Percentiles rank a stretch among this genome's conserved stretches.
Conservation (phyloP, 768 basidiomycete species). For the Coprinopsis marcescibilis region DNA sequence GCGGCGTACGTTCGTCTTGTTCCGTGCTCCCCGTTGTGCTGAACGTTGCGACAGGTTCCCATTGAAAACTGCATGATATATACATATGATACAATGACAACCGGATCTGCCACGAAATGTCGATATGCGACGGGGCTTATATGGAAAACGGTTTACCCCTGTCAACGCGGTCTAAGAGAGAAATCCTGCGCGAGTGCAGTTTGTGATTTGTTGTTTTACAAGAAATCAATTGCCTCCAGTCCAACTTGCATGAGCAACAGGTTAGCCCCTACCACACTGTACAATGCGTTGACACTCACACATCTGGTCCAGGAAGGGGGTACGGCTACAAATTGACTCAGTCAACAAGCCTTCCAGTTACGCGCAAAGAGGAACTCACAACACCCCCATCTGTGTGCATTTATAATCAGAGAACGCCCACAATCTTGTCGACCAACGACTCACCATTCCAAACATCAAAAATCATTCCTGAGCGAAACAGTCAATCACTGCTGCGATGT, state of each 20-base stretch:
- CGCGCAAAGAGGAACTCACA: neutral
- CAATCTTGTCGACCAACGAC: neutral
- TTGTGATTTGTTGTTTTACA: neutral
- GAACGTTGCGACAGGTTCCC: no score
- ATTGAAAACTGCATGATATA: no score
- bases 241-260: neutral
- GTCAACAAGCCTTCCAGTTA: neutral
- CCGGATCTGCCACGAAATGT: no score
- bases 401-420: neutral
- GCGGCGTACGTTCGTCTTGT: no score
- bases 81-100: no score
- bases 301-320: conserved; percentile 35
- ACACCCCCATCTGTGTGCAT: neutral
- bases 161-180: neutral
- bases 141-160: neutral
- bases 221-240: conserved; percentile 2
- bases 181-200: neutral
- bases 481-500: neutral
- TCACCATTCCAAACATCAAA: conserved; percentile 29
- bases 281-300: conserved; percentile 22
- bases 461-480: conserved; percentile 21
- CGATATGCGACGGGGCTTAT: no score
- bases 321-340: conserved; percentile 21
- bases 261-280: neutral
- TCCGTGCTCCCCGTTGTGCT: no score